A percentile compares a stretch with the other conserved stretches of the same genome.
These are phyloP conservation scores for Durio zibethinus DNA, from an alignment of 345 rosid genomes.

Conservation along the genomic window DNA sequence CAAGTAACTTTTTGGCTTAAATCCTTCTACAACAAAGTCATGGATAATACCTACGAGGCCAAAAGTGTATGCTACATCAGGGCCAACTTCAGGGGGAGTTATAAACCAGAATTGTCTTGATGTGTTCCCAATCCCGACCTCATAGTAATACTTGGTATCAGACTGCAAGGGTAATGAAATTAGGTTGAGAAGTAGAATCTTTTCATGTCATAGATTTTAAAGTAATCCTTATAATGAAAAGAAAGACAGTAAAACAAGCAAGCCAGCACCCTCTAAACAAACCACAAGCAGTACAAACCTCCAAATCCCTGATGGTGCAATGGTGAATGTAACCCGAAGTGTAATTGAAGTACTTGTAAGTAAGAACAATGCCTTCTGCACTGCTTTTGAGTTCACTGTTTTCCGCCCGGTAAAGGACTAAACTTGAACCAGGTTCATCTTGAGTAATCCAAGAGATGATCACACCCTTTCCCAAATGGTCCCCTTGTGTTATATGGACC, in stretches of 20 bases:
- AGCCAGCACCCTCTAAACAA: neutral
- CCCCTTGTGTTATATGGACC: slow-evolving; percentile 91
- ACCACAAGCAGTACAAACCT: slow-evolving; percentile 38
- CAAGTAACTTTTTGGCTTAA: neutral
- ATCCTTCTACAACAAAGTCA: neutral
- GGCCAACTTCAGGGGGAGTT: slow-evolving; percentile 70
- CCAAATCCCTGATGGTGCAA: slow-evolving; percentile 51
- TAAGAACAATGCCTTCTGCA: slow-evolving; percentile 47
- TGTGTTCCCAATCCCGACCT: slow-evolving; percentile 61
- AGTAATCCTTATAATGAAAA: neutral
- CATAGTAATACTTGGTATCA: slow-evolving; percentile 70
- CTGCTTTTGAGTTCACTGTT: slow-evolving; percentile 28
- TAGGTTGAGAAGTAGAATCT: neutral
- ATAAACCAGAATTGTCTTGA: slow-evolving; percentile 60
- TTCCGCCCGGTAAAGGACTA: slow-evolving; percentile 66
- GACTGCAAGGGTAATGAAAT: slow-evolving; percentile 39
- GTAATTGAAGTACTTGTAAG: slow-evolving; percentile 65
- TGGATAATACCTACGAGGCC: slow-evolving; percentile 65
- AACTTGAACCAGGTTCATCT: slow-evolving; percentile 63
- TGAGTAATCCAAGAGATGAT: slow-evolving; percentile 79
- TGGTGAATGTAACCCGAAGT: slow-evolving; percentile 92
- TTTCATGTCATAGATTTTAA: neutral
- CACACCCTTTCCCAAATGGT: slow-evolving; percentile 65
- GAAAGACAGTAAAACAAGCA: neutral
- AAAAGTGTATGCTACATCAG: slow-evolving; percentile 77